These are phyloP conservation scores for Tricholoma sp. DNA, from an alignment of 768 basidiomycete species.

Conservation along the genomic window DNA sequence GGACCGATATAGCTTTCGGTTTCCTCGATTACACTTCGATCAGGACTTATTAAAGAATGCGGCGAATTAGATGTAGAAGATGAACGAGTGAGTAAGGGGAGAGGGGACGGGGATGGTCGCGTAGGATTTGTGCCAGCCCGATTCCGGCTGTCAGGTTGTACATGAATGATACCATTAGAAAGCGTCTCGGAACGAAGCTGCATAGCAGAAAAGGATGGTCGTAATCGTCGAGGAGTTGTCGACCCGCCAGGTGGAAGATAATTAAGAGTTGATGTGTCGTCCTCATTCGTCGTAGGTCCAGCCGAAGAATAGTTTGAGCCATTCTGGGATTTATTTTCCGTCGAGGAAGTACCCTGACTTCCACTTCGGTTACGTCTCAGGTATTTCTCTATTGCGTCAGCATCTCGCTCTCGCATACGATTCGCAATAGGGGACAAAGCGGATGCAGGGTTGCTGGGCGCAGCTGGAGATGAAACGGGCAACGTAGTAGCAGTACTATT, in stretches of 20 bases:
- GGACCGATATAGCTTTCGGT: constrained; percentile 56
- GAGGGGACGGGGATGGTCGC: constrained; percentile 37
- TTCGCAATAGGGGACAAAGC: constrained; percentile 73
- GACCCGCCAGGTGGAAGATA: constrained; percentile 45
- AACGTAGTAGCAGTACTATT: constrained; percentile 26
- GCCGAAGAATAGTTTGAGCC: constrained; percentile 44
- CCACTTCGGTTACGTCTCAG: constrained; percentile 78
- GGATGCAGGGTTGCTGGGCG: constrained; percentile 31
- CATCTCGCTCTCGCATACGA: constrained; percentile 79
- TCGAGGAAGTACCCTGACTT: constrained; percentile 67
- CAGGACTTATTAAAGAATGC: constrained; percentile 31
- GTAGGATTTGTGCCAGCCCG: constrained; percentile 67
- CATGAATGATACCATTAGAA: constrained; percentile 23
- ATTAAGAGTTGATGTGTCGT: constrained; percentile 46
- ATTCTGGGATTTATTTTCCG: constrained; percentile 64
- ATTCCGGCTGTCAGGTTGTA: constrained; percentile 45
- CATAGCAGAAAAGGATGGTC: constrained; percentile 75
- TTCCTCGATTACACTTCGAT: constrained; percentile 38
- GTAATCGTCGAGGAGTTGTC: constrained; percentile 54
- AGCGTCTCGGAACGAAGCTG: constrained; percentile 52
- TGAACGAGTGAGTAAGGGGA: constrained; percentile 44
- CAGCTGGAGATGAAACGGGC: constrained; percentile 27
- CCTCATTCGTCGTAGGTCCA: constrained; percentile 48
- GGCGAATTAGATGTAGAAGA: constrained; percentile 55
- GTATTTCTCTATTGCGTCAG: constrained; percentile 86